Percentiles rank a stretch among this genome's conserved stretches.
These are phyloP conservation scores for Candolleomyces efflorescens DNA, from an alignment of 768 basidiomycete species.

Conservation along the genomic window DNA sequence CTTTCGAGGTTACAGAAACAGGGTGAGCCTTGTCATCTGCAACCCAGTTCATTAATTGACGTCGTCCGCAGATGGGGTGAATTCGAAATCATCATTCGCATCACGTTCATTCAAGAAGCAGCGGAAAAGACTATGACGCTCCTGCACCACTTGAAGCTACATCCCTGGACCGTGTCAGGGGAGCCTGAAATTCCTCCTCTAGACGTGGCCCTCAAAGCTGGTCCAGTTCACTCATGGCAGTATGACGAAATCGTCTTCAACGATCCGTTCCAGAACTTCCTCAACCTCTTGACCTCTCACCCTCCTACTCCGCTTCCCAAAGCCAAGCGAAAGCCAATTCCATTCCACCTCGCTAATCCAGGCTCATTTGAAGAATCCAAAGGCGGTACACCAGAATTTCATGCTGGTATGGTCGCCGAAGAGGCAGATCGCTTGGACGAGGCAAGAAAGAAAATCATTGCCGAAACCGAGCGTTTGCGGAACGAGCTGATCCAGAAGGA, in stretches of 20 bases:
- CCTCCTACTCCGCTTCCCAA: conserved; percentile 81
- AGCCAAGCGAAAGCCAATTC: conserved; percentile 53
- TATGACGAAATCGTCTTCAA: conserved; percentile 98
- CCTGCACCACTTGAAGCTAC: conserved; percentile 94
- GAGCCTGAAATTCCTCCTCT: conserved; percentile 67
- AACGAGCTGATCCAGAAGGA: conserved; percentile 71
- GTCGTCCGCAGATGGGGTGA: conserved; percentile 84
- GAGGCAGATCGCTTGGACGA: conserved; percentile 78
- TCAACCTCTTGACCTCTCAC: conserved; percentile 74
- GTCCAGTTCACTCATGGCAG: conserved; percentile 95
- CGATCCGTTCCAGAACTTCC: conserved; percentile 86
- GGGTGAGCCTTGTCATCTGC: conserved; percentile 48
- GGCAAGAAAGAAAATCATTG: conserved; percentile 63
- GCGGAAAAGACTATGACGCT: conserved; percentile 86
- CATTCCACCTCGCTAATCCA: conserved; percentile 66
- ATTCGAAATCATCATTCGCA: conserved; percentile 91
- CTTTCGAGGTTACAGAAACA: conserved; percentile 94
- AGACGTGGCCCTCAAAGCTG: conserved; percentile 60
- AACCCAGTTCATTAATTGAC: background rate
- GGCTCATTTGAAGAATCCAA: conserved; percentile 63
- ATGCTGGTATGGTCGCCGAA: conserved; percentile 77
- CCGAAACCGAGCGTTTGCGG: conserved; percentile 75
- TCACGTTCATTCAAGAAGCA: conserved; percentile 85
- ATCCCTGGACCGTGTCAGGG: conserved; percentile 71
- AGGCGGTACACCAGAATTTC: conserved; percentile 80